A percentile compares a stretch with the other conserved stretches of the same genome.
phyloP scores from a whole-genome alignment of 257 asterid genomes.

The Lycium ferocissimum region DNA sequence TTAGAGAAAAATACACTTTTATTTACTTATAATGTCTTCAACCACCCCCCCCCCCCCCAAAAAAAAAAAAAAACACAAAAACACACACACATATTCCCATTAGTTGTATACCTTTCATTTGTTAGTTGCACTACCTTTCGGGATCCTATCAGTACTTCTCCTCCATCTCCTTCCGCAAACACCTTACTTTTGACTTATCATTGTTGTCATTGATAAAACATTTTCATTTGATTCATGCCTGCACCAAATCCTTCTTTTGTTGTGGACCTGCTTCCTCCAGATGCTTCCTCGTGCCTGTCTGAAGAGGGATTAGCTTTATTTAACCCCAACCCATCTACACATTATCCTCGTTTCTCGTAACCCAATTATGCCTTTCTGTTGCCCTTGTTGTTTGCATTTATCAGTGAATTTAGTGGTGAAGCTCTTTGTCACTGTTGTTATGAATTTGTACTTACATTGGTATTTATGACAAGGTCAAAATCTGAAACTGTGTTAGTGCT shows the following conservation, averaged over 20 bases:
- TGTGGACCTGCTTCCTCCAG: background rate
- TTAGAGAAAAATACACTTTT: background rate
- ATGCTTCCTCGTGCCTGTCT: background rate
- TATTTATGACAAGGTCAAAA: background rate
- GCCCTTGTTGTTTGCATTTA: background rate
- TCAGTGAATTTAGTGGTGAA: background rate
- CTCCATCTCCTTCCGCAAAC: background rate
- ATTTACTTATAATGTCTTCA: background rate
- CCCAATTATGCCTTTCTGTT: background rate
- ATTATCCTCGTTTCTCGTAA: background rate
- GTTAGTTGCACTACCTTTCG: background rate
- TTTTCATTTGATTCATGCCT: background rate
- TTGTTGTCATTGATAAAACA: background rate
- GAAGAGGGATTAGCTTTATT: background rate
- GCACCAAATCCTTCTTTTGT: background rate
- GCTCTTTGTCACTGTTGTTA: background rate
- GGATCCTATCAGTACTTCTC: slow-evolving; percentile 6
- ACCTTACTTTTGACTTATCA: background rate
- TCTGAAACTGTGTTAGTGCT: background rate
- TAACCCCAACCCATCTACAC: background rate
- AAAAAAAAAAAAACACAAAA: too few relatives aligned
- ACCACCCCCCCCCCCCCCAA: background rate
- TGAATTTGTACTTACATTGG: background rate
- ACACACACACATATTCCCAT: background rate
- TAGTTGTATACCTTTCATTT: background rate